Evolutionary conservation across 768 basidiomycete species (phyloP).

Genomic region (Leucocoprinus birnbaumii): DNA sequence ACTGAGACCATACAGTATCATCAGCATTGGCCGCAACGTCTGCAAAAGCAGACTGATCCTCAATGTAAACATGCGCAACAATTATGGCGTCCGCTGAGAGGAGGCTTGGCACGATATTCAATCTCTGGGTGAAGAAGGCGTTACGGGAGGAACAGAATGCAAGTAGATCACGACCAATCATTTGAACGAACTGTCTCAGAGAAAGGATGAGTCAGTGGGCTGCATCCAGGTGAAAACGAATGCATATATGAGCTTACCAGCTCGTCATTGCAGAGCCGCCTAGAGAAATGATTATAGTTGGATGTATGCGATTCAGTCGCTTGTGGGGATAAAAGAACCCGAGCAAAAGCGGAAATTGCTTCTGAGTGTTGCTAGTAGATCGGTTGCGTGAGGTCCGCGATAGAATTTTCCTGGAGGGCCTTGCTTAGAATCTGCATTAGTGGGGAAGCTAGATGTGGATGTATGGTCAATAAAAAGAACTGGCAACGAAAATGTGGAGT

Average conservation of each 20-base stretch:
- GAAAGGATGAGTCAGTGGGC: neutral
- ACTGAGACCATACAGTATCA: slow-evolving; percentile 33
- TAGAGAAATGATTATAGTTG: slow-evolving; percentile 46
- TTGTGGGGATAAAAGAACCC: slow-evolving; percentile 34
- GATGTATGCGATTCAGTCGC: slow-evolving; percentile 40
- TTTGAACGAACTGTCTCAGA: slow-evolving; percentile 59
- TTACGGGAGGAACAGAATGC: slow-evolving; percentile 59
- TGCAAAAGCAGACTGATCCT: slow-evolving; percentile 58
- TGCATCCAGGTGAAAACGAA: neutral
- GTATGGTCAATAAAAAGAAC: slow-evolving; percentile 41
- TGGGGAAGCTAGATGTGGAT: slow-evolving; percentile 29
- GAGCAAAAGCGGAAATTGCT: slow-evolving; percentile 48
- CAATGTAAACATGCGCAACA: slow-evolving; percentile 55
- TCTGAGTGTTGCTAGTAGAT: slow-evolving; percentile 52
- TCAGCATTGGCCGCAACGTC: slow-evolving; percentile 45
- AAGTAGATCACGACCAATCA: slow-evolving; percentile 48
- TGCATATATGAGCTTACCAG: slow-evolving; percentile 37
- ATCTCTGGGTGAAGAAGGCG: slow-evolving; percentile 37
- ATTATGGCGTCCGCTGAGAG: slow-evolving; percentile 42
- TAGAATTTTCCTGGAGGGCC: slow-evolving; percentile 65
- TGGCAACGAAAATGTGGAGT: slow-evolving; percentile 48
- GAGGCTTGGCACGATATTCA: slow-evolving; percentile 47
- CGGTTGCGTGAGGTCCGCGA: slow-evolving; percentile 37
- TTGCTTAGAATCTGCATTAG: slow-evolving; percentile 33
- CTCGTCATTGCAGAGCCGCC: slow-evolving; percentile 49